Percentiles rank a stretch among this genome's conserved stretches.
Evolutionary conservation across 805 yeast species (phyloP).

Genomic region (Spencermartinsiella europaea): DNA sequence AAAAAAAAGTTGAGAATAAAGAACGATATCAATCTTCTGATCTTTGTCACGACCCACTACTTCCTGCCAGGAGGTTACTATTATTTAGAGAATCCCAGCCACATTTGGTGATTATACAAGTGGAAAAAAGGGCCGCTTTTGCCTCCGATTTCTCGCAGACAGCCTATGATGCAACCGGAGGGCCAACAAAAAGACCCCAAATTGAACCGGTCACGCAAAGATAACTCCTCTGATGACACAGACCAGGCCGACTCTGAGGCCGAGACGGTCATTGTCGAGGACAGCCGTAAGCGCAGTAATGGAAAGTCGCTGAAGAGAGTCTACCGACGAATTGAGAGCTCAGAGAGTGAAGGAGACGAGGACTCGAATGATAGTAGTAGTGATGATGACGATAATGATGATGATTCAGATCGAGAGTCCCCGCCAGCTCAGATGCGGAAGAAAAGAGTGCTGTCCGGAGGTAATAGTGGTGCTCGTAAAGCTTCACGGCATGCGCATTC

Average conservation of each 20-base stretch:
- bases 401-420: too few species aligned
- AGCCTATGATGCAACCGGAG: too few species aligned
- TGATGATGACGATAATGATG: constrained; percentile 5
- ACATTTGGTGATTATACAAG: too few species aligned
- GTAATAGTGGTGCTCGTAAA: constrained; percentile 11
- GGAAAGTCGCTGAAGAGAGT: constrained; percentile 21
- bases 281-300: constrained; percentile 2
- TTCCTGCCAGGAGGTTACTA: too few species aligned
- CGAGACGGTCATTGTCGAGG: constrained; percentile 31
- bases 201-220: too few species aligned
- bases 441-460: background rate
- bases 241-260: constrained; percentile 27
- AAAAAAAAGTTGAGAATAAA: too few species aligned
- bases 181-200: too few species aligned
- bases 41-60: too few species aligned
- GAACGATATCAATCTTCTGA: too few species aligned
- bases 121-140: too few species aligned
- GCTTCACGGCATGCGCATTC: background rate
- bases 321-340: constrained; percentile 19
- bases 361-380: constrained; percentile 1
- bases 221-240: constrained; percentile 10
- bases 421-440: background rate
- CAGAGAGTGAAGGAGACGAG: constrained; percentile 10
- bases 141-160: too few species aligned
- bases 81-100: too few species aligned